These are phyloP conservation scores for Gossypium mustelinum DNA, from an alignment of 345 rosid genomes.

Conservation along the genomic window DNA sequence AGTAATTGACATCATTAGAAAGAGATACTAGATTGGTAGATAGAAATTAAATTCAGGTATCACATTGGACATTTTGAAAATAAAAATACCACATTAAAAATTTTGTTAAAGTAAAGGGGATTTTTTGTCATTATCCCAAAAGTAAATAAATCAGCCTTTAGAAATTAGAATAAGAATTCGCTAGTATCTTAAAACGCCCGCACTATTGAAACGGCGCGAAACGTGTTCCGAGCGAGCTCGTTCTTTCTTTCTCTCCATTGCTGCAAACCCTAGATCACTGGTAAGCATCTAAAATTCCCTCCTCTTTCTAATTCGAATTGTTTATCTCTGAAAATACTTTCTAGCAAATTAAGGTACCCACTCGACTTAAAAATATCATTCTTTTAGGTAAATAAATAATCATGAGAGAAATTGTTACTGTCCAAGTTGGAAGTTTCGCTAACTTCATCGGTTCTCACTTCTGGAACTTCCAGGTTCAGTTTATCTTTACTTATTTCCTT, in stretches of 20 bases:
- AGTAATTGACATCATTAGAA: no score
- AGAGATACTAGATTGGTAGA: no score
- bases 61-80: no score
- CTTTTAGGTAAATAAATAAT: conserved; percentile 3
- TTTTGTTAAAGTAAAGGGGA: no score
- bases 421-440: conserved; percentile 84
- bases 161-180: no score
- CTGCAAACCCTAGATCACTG: background rate
- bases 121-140: no score
- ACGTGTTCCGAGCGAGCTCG: background rate
- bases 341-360: background rate
- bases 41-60: no score
- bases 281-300: background rate
- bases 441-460: conserved; percentile 96
- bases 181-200: no score
- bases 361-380: background rate
- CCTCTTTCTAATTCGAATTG: background rate
- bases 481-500: background rate
- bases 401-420: conserved; percentile 82
- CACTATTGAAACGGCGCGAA: background rate
- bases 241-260: background rate
- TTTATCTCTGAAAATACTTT: background rate
- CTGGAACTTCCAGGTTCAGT: conserved; percentile 93
- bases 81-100: no score
- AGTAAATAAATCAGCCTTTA: no score